A percentile compares a stretch with the other conserved stretches of the same genome.
phyloP scores from a whole-genome alignment of 495 filamentous ascomycete species.

The Neurospora africana region DNA sequence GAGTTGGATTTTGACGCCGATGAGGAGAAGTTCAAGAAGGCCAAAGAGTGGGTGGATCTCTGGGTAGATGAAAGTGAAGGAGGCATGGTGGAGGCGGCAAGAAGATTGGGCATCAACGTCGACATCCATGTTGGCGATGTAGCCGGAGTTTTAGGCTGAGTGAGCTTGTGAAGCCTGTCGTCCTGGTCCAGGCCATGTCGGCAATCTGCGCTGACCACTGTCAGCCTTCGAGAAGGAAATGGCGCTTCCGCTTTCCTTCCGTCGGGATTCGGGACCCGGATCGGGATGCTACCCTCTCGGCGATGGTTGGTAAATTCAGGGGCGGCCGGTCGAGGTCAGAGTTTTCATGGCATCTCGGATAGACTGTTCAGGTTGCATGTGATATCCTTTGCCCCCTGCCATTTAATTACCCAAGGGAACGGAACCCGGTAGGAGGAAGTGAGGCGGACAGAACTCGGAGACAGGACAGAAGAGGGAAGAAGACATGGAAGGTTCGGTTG shows the following conservation, averaged over 20 bases:
- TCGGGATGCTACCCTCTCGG: background rate
- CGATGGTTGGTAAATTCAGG: background rate
- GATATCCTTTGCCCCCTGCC: background rate
- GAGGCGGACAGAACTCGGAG: background rate
- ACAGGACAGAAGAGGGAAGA: background rate
- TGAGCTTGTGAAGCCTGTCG: background rate
- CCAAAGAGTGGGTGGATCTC: slow-evolving; percentile 52
- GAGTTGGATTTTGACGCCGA: slow-evolving; percentile 54
- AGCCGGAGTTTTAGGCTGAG: background rate
- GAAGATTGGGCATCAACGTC: slow-evolving; percentile 25
- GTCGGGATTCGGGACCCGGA: background rate
- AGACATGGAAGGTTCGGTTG: background rate
- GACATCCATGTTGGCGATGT: background rate
- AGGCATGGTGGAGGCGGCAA: slow-evolving; percentile 45
- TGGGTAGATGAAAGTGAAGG: slow-evolving; percentile 43
- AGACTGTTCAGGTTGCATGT: background rate
- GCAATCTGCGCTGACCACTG: background rate
- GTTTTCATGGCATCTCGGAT: background rate
- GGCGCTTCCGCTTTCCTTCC: background rate
- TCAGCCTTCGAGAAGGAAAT: background rate
- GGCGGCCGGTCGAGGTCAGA: background rate
- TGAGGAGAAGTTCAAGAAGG: slow-evolving; percentile 39
- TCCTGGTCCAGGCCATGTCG: background rate
- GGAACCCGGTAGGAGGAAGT: background rate
- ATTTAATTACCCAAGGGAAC: background rate